Conservation (phyloP, 441 rosid genomes). For the Corymbia calophylla region DNA sequence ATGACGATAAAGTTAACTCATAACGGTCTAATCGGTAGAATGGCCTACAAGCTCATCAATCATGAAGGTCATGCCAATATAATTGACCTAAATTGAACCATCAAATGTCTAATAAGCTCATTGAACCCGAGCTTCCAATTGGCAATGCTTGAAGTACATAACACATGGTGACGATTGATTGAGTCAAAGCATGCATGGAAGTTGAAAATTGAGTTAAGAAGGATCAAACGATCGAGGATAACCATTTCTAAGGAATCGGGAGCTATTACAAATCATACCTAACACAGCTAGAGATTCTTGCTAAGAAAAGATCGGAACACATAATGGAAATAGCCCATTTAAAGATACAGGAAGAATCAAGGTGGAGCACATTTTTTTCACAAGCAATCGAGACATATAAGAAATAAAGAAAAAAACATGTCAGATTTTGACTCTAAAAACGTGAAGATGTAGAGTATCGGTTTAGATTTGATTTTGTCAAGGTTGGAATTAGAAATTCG, state of each 20-base stretch:
- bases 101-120: not conserved
- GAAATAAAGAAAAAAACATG: not conserved
- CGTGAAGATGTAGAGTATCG: not conserved
- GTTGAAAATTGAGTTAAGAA: not conserved
- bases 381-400: not conserved
- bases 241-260: not conserved
- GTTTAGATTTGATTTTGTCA: not conserved
- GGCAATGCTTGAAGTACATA: not conserved
- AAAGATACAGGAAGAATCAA: not conserved
- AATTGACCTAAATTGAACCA: not conserved
- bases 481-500: not conserved
- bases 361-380: not conserved
- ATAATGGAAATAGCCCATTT: not conserved
- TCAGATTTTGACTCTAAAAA: not conserved
- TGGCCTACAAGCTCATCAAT: not conserved
- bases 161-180: not conserved
- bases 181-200: not conserved
- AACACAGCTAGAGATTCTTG: not conserved
- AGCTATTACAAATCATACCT: not conserved
- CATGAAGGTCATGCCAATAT: not conserved
- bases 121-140: not conserved
- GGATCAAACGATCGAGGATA: not conserved
- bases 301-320: not conserved
- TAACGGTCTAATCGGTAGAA: not conserved
- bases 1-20: not conserved